Evolutionary conservation across 2,329 filamentous ascomycete species (phyloP), one percentile per base, ranked within the genome.

Genomic region (Elsinoe batatas): DNA sequence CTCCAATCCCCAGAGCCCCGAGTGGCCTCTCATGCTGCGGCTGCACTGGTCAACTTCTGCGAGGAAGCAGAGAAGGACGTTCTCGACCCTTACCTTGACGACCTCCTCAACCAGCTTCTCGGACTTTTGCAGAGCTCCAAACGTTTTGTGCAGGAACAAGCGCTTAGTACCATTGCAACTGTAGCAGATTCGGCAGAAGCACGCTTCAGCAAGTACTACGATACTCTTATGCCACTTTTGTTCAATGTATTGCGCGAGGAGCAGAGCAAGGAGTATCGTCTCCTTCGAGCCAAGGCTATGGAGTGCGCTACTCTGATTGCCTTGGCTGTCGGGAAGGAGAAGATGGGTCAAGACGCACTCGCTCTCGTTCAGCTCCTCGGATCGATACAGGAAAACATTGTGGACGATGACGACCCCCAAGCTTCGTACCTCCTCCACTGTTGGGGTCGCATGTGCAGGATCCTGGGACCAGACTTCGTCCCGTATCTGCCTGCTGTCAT

Each of bases 11-110:
- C 88, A 1, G 91, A 98, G 70, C 88, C 90, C 15, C 86, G 93
- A 58, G 93, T 98, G 59, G 94, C 97, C 74, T 91, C 93, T 2
- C 93, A 98, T 68, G 93, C 93, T 8, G 93, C 93, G 13, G 93
- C 93, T n/a, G 93, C 93, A 5, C 79, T 98, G 11, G 93, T 98
- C 67, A 98, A 98, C 74, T 98, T 98, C 71, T 98, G 93, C 70
- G 93, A 98, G 69, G 93, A 97, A 72, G 91, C 93, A 0, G 91
- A 98, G 71, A 95, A 95, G 74, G 81, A 81, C 55, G 86, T 89
- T 17, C 78, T 98, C 13, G 91, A 95, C 69, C 91, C 93, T 11
- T 97, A 97, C 67, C 82, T 98, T 8, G 91, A 94, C 66, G 82
- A 90, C 61, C 79, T 98, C 5, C 76, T 98, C 20, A 86, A 82